Percentiles rank a stretch among this genome's conserved stretches.
These are phyloP conservation scores for Durio zibethinus DNA, from an alignment of 345 rosid species.

Conservation along the genomic window DNA sequence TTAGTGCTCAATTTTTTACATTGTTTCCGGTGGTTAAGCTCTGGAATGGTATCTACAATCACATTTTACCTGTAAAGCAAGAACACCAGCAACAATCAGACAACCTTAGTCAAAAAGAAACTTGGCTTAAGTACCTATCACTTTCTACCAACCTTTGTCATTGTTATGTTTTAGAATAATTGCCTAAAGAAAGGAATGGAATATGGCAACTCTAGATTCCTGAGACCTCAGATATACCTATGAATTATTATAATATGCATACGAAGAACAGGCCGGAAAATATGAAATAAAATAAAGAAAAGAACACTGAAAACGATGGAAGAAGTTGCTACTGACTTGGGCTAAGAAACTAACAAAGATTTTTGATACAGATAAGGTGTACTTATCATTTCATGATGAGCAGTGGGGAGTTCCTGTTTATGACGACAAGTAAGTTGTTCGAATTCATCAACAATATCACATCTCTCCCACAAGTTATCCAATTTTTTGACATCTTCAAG, in stretches of 20 bases:
- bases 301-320: background rate
- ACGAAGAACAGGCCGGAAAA: background rate
- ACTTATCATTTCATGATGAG: slow-evolving; percentile 90
- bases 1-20: background rate
- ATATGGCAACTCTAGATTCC: background rate
- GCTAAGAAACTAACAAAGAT: background rate
- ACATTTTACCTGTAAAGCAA: background rate
- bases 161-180: background rate
- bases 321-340: background rate
- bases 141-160: background rate
- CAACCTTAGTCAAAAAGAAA: background rate
- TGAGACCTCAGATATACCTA: background rate
- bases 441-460: background rate
- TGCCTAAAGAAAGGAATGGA: background rate
- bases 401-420: slow-evolving; percentile 95
- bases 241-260: background rate
- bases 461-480: background rate
- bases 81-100: background rate
- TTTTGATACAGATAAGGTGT: slow-evolving; percentile 58
- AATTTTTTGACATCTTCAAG: background rate
- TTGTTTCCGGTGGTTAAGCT: background rate
- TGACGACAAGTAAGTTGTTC: slow-evolving; percentile 72
- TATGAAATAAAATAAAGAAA: background rate
- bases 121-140: background rate
- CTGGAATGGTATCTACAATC: background rate